Base-by-base conservation (phyloP, 192 early-diverging fungal genomes). In the Rhizophagus prolifer region DNA sequence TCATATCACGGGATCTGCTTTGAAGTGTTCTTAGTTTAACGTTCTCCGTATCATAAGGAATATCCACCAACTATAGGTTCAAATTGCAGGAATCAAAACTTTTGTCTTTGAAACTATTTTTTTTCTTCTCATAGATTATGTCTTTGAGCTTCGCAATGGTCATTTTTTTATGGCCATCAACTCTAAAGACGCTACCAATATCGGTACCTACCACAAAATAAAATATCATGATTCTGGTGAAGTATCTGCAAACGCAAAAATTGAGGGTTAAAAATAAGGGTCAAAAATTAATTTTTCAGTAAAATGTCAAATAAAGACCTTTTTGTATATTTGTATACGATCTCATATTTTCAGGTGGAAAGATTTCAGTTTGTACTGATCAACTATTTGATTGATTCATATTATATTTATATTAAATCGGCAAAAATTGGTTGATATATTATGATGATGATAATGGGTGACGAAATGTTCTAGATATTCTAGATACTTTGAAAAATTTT, bases 11-110 rank as follows among this genome's bases (percentile, higher is more conserved):
- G 54, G 54, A 72, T 59, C 70, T 72, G 54, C 31, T 72, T 72
- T 72, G 47, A 72, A 72, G 70, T 72, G 0, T 72, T 72, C 12
- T 72, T 5, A 72, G 70, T 72, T 58, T 72, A 72, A 19, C 70
- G 1, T 72, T 30, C 23, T 58, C 70, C 59, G 25, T 25, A 72
- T 47, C 70, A 28, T 59, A n/a, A n/a, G n/a, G n/a, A n/a, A n/a
- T n/a, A n/a, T n/a, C n/a, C n/a, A n/a, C n/a, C n/a, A n/a, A n/a
- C 25, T 28, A 72, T 72, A 72, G 70, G 10, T 0, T 5, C 70
- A 72, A 72, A 0, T 58, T 72, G 25, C 34, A 59, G 54, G 54
- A 28, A 72, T 72, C 70, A 72, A 72, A 58, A 34, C 28, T 31
- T 72, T 63, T 13, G 46, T 2, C 2, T 47, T 69, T 23, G 26